Percentiles rank a stretch among this genome's conserved stretches.
These are phyloP conservation scores for Cylindrotheca fusiformis DNA, from an alignment of 108 stramenopile species.

Conservation along the genomic window DNA sequence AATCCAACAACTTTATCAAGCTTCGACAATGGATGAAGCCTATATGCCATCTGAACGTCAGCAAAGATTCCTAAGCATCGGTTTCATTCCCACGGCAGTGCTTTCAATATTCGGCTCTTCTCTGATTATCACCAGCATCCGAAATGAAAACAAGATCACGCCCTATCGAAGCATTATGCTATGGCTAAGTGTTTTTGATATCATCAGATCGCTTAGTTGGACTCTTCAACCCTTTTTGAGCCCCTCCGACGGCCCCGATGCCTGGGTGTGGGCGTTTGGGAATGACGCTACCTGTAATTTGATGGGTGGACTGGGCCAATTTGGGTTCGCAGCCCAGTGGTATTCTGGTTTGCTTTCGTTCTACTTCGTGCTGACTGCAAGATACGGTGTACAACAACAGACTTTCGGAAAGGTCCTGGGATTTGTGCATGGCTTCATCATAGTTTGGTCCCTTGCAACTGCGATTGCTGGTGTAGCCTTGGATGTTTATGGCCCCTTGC, in stretches of 20 bases:
- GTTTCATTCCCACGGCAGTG: background rate
- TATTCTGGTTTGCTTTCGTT: conserved; percentile 27
- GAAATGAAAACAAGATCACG: background rate
- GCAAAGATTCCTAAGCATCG: conserved; percentile 6
- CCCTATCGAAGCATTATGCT: conserved; percentile 24
- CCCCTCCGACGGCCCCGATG: background rate
- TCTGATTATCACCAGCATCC: conserved; percentile 5
- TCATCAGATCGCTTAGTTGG: conserved; percentile 2
- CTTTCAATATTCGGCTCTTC: conserved; percentile 6
- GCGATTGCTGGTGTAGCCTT: background rate
- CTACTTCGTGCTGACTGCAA: conserved; percentile 25
- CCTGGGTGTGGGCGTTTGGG: background rate
- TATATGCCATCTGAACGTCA: background rate
- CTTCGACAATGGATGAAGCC: no score
- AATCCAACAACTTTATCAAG: no score
- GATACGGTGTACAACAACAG: conserved; percentile 8
- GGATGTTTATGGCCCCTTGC: background rate
- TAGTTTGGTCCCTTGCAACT: conserved; percentile 4
- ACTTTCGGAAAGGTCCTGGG: conserved; percentile 2
- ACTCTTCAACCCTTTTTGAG: conserved; percentile 5
- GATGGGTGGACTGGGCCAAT: background rate
- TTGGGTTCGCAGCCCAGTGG: background rate
- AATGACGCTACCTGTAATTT: background rate
- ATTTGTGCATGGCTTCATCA: conserved; percentile 3
- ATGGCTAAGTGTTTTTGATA: conserved; percentile 14